Evolutionary conservation across 441 rosid genomes (phyloP).

Genomic region (Oxalis stricta): DNA sequence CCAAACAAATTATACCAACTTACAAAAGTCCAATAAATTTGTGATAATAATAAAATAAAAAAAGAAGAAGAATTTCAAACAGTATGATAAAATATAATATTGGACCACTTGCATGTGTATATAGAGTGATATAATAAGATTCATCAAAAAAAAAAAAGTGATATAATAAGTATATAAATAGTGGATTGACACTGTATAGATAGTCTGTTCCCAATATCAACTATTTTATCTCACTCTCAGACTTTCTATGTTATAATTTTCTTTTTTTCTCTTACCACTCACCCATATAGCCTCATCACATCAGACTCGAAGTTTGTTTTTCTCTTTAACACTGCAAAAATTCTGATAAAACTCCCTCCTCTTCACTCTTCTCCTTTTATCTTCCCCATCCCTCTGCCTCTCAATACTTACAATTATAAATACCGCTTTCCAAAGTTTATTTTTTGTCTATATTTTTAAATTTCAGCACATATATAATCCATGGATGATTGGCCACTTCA

Average conservation of each 20-base stretch:
- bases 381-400: conserved; percentile 30
- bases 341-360: conserved; percentile 32
- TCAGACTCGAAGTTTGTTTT: conserved; percentile 2
- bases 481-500: conserved; percentile 36
- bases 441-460: neutral
- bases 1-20: too few relatives aligned
- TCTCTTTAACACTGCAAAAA: conserved; percentile 19
- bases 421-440: conserved; percentile 6
- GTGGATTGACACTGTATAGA: conserved; percentile 5
- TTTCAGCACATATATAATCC: neutral
- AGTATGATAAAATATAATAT: conserved; percentile 1
- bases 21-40: conserved; percentile 13
- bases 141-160: too few relatives aligned
- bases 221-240: too few relatives aligned
- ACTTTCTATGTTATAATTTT: too few relatives aligned
- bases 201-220: conserved; percentile 30
- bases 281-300: conserved; percentile 7
- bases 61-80: neutral
- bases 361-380: conserved; percentile 18
- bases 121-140: too few relatives aligned
- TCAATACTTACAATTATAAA: conserved; percentile 9
- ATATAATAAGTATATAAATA: too few relatives aligned
- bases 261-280: neutral
- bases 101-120: conserved; percentile 8
- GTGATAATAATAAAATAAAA: conserved; percentile 3